Evolutionary conservation across 306 rosid genomes (phyloP), one percentile per base, ranked within the genome.

Genomic region (Quercus ilex): DNA sequence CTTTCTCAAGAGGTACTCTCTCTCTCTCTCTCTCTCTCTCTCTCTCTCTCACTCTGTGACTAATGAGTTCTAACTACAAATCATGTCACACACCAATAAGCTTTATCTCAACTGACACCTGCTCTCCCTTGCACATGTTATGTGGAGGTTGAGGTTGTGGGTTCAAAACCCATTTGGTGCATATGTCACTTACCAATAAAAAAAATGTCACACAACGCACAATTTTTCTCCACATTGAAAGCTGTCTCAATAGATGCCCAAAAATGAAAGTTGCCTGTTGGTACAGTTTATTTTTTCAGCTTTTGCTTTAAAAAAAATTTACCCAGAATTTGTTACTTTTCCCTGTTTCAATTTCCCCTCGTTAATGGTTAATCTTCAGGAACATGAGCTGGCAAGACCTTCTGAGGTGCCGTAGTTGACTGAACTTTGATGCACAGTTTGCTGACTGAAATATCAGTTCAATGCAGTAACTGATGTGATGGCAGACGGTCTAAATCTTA

Each of bases 1-100:
- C 85, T 72, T 74, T 74, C 80, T 78, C 80, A 79, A 28, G 86
- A 94, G 97, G 99, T 94, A 82, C 75, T 18, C 30, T 21, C 80
- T 63, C 69, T 78, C 83, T 55, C 73, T 30, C 4, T 13, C 21
- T 17, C 75, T 18, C 30, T 23, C 10, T 23, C 10, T n/a, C 30
- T 23, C 80, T 68, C 68, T 78, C 83, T 55, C 46, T 52, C 73
- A 20, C 4, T 28, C 52, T 18, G 19, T 4, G 23, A 20, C 14
- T 46, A 46, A 8, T 46, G 52, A 46, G 52, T 46, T 10, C 15
- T 46, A 12, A 46, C 52, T 46, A 46, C 52, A 46, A 8, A 46
- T 46, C 52, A 46, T 46, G 14, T 46, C 52, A 46, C 52, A 46
- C 52, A 46, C 41, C 41, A 35, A 35, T 35, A 35, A 35, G 41